Evolutionary conservation across 305 asterid species (phyloP).

Genomic region (Ilex paraguariensis): DNA sequence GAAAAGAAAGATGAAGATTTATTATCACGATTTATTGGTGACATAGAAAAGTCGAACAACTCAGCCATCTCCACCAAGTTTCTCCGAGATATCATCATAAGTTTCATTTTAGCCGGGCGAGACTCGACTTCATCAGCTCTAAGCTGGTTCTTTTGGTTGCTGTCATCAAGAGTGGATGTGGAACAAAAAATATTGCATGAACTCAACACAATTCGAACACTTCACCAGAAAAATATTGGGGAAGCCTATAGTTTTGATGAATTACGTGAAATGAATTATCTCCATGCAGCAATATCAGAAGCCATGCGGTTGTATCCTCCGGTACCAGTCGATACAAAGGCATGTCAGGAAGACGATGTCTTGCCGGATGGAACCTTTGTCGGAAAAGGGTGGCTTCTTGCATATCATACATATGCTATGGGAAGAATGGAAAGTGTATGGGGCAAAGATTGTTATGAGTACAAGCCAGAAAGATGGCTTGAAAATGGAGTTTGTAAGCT

Average conservation of each 20-base stretch:
- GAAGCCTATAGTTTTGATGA: conserved; percentile 46
- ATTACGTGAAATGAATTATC: conserved; percentile 74
- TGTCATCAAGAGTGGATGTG: conserved; percentile 36
- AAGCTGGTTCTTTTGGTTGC: conserved; percentile 68
- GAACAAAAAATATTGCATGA: conserved; percentile 44
- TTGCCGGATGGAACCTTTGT: conserved; percentile 76
- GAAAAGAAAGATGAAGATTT: conserved; percentile 48
- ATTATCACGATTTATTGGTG: conserved; percentile 51
- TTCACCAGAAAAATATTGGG: conserved; percentile 26
- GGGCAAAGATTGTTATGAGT: conserved; percentile 67
- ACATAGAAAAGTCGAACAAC: conserved; percentile 31
- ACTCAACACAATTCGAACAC: conserved; percentile 24
- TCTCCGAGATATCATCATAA: conserved; percentile 59
- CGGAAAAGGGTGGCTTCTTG: conserved; percentile 59
- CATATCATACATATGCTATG: conserved; percentile 56
- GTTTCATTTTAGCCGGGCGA: conserved; percentile 75
- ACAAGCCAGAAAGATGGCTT: conserved; percentile 77
- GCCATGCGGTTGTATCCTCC: conserved; percentile 86
- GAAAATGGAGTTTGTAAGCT: conserved; percentile 55
- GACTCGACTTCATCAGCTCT: conserved; percentile 76
- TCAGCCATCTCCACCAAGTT: conserved; percentile 22
- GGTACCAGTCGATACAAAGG: conserved; percentile 64
- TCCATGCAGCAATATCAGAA: conserved; percentile 74
- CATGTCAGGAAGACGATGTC: conserved; percentile 44
- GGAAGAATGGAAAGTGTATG: conserved; percentile 69